These are phyloP conservation scores for Lactarius evosmus DNA, from an alignment of 768 basidiomycete species.

Conservation along the genomic window DNA sequence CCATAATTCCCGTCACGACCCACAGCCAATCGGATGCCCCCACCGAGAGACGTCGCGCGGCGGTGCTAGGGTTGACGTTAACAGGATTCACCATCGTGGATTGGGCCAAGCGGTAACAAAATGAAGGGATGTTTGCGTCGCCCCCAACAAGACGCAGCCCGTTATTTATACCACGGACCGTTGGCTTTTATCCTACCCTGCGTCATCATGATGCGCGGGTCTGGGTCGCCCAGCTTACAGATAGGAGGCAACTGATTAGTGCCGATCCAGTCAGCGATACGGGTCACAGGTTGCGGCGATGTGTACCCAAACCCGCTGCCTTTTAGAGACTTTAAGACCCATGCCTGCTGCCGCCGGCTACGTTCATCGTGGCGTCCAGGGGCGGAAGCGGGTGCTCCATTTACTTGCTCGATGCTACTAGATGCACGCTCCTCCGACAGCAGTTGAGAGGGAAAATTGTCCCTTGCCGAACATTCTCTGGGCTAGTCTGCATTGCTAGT, in stretches of 20 bases:
- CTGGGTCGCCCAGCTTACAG: neutral
- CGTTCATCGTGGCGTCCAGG: neutral
- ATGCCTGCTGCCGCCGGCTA: neutral
- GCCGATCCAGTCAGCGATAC: neutral
- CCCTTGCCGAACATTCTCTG: neutral
- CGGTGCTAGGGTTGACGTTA: conserved; percentile 37
- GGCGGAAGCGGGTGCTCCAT: neutral
- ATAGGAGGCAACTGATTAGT: neutral
- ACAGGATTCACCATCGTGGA: conserved; percentile 31
- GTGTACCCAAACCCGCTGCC: neutral
- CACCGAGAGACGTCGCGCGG: conserved; percentile 41
- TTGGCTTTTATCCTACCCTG: too few species aligned
- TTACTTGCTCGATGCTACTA: neutral
- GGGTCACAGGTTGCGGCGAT: too few species aligned
- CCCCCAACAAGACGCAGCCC: neutral
- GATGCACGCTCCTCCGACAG: neutral
- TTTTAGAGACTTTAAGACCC: neutral
- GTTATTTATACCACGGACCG: neutral
- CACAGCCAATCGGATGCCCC: conserved; percentile 53
- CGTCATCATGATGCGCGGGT: neutral
- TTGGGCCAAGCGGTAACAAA: neutral
- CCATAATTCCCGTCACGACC: conserved; percentile 54
- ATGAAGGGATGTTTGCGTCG: neutral
- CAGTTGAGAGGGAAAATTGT: too few species aligned
- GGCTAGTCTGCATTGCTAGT: neutral